These are phyloP conservation scores for Rhynchosporium secalis DNA, from an alignment of 2,329 filamentous ascomycete species.

Conservation along the genomic window DNA sequence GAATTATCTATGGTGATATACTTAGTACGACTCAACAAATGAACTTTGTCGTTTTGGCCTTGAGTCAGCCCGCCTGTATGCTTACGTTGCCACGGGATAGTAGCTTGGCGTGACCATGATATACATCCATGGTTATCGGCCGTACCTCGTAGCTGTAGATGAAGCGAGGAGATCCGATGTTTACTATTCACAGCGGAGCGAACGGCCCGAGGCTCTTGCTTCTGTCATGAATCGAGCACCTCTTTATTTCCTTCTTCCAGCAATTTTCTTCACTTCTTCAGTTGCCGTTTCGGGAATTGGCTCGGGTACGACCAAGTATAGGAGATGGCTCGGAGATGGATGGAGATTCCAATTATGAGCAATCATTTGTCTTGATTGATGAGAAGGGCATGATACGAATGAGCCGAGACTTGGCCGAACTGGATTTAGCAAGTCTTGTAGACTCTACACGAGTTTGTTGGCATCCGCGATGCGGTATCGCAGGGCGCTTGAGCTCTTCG, in stretches of 20 bases:
- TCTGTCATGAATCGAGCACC: neutral
- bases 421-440: neutral
- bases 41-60: neutral
- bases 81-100: neutral
- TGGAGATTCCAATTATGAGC: neutral
- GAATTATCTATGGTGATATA: neutral
- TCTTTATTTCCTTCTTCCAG: neutral
- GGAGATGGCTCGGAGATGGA: conserved; percentile 1
- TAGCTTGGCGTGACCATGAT: neutral
- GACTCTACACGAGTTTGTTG: no score
- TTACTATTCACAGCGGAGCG: conserved; percentile 4
- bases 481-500: neutral
- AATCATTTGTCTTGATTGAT: neutral
- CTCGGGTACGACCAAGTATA: neutral
- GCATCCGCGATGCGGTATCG: no score
- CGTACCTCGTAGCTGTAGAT: neutral
- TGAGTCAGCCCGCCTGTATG: neutral
- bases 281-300: neutral
- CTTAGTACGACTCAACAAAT: neutral
- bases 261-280: neutral
- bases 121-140: neutral
- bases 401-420: neutral
- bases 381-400: neutral
- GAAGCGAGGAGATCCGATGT: neutral
- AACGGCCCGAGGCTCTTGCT: conserved; percentile 2